Evolutionary conservation across 1,284 basidiomycete species (phyloP), one percentile per base, ranked within the genome.

Genomic region (Inonotus obliquus): DNA sequence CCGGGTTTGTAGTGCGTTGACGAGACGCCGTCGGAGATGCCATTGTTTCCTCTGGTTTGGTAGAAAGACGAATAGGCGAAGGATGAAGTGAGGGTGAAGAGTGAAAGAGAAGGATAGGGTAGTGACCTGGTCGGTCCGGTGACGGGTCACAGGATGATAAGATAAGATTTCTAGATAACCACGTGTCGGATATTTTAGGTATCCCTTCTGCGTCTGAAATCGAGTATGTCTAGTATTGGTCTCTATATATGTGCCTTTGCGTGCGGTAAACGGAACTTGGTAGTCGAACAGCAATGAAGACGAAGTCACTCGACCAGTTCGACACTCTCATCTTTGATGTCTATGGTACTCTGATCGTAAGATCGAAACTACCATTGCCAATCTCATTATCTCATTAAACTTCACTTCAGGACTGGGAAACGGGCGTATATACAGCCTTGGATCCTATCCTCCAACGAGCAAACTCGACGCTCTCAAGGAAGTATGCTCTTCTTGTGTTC

Each of bases 261-360:
- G n/a, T 32, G 4, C 32, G 32, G 32, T 32, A 9, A 32, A 4
- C 23, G 19, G 2, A 13, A 4, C 4, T n/a, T 21, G 4, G 47
- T 13, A 35, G 29, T 29, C 1, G 19, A n/a, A n/a, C 17, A 23
- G 11, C 2, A 13, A 64, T 64, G 63, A 44, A 58, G 19, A 47
- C 59, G 37, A 62, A 59, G 49, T 56, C 75, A 45, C 70, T 84
- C 17, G 75, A 75, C 10, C 75, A 80, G 66, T 77, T 78, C 72
- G 80, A 81, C 68, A 76, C 75, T 27, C 74, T 87, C 32, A 74
- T 85, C 56, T 84, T 85, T 67, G 88, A 91, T 66, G 85, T 87
- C 63, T 90, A 89, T 66, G 86, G 84, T 13, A 91, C 88, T 1
- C 79, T 90, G 47, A 72, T 83, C 38, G 83, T 85, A 68, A 59